Evolutionary conservation across 2,329 filamentous ascomycete species (phyloP).

Genomic region (Lasiodiplodia sp.): DNA sequence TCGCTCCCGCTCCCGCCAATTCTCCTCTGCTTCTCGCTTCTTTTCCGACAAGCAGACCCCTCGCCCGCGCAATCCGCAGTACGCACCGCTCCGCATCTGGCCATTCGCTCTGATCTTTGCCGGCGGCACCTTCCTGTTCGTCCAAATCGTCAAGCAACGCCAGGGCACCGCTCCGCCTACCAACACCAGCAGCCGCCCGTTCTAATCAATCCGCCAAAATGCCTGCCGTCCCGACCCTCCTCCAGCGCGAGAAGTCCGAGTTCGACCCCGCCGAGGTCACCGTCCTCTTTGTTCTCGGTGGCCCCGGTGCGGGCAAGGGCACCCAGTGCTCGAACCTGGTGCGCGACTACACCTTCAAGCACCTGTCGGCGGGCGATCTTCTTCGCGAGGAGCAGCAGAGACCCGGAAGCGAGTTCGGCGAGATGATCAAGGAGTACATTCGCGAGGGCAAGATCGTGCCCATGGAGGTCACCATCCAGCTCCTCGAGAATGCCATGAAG

Average conservation of each 20-base stretch:
- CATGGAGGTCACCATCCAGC: constrained; percentile 96
- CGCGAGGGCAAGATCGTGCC: constrained; percentile 94
- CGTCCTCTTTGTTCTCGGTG: constrained; percentile 96
- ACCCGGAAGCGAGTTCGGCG: constrained; percentile 84
- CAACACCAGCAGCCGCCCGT: constrained; percentile 28
- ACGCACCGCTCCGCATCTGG: constrained; percentile 50
- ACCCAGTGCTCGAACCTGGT: constrained; percentile 94
- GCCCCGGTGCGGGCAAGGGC: constrained; percentile 94
- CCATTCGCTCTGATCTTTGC: constrained; percentile 57
- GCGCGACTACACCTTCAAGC: constrained; percentile 85
- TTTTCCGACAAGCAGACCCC: constrained; percentile 30
- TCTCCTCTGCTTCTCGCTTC: constrained; percentile 36
- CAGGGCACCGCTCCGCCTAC: constrained; percentile 42
- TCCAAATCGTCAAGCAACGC: constrained; percentile 54
- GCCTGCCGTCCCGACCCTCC: constrained; percentile 39
- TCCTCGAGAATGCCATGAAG: constrained; percentile 93
- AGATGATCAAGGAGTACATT: constrained; percentile 93
- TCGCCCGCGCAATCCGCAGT: constrained; percentile 41
- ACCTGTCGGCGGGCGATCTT: constrained; percentile 92
- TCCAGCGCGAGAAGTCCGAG: constrained; percentile 63
- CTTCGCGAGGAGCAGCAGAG: constrained; percentile 93
- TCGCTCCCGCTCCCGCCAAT: constrained; percentile 35
- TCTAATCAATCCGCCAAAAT: constrained; percentile 14
- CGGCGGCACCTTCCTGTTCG: constrained; percentile 55
- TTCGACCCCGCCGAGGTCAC: constrained; percentile 81